Conservation (phyloP, 768 basidiomycete genomes). For the Mycena maculata region DNA sequence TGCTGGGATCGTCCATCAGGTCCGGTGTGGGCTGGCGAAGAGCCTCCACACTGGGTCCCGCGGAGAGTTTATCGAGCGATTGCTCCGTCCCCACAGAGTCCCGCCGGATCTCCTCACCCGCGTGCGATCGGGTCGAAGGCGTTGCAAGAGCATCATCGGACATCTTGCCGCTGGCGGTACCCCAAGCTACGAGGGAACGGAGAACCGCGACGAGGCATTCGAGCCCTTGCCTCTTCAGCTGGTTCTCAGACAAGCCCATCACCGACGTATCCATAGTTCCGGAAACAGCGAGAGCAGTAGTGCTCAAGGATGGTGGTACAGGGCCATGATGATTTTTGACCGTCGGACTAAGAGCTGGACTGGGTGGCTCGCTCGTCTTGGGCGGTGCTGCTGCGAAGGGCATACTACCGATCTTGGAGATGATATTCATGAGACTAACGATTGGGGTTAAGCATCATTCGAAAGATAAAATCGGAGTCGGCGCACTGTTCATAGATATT, state of each 20-base stretch:
- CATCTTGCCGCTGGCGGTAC: conserved; percentile 65
- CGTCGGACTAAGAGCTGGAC: conserved; percentile 69
- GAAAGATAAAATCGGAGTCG: conserved; percentile 19
- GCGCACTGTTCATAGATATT: conserved; percentile 98
- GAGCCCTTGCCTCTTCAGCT: conserved; percentile 91
- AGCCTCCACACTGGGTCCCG: conserved; percentile 62
- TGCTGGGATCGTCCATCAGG: conserved; percentile 86
- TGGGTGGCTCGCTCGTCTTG: conserved; percentile 66
- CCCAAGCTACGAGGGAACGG: conserved; percentile 93
- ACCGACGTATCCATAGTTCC: conserved; percentile 75
- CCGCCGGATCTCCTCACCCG: conserved; percentile 63
- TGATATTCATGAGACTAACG: conserved; percentile 89
- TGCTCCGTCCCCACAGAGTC: conserved; percentile 68
- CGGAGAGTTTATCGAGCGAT: conserved; percentile 66
- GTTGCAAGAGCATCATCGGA: conserved; percentile 54
- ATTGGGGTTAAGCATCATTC: neutral
- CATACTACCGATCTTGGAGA: conserved; percentile 88
- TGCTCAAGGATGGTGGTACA: conserved; percentile 68
- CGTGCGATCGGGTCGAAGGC: conserved; percentile 56
- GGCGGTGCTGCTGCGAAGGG: conserved; percentile 60
- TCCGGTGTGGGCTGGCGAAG: conserved; percentile 82
- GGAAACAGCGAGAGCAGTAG: conserved; percentile 71
- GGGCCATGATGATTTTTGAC: conserved; percentile 54
- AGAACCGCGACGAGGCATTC: conserved; percentile 92
- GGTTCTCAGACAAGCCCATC: conserved; percentile 82